phyloP scores from a whole-genome alignment of 306 rosid genomes.

The Pyrus communis region DNA sequence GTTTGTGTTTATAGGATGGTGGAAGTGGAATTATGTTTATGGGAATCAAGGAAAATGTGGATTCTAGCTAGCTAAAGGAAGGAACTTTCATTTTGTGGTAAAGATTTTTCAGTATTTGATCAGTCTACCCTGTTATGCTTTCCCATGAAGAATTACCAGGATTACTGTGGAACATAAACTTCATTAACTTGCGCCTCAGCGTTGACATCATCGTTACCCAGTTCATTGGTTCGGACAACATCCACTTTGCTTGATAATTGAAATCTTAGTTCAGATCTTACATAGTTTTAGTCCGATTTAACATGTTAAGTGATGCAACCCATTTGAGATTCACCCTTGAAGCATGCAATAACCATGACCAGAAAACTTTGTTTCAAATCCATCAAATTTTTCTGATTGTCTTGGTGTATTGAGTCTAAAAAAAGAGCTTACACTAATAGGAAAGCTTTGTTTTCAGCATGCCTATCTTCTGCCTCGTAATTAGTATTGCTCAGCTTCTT shows the following conservation, averaged over 20 bases:
- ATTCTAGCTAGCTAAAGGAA: neutral
- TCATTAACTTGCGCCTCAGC: neutral
- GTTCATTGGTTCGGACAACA: neutral
- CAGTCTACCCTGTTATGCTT: neutral
- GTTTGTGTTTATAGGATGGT: neutral
- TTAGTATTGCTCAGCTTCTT: neutral
- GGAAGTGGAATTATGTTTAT: neutral
- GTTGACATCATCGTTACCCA: neutral
- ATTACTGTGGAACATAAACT: neutral
- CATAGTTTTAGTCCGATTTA: neutral
- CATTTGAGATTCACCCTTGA: neutral
- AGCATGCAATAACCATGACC: neutral
- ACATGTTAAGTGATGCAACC: neutral
- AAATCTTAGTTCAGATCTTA: neutral
- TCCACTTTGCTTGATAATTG: neutral
- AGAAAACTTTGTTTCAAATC: neutral
- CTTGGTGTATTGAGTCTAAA: neutral
- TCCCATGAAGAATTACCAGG: neutral
- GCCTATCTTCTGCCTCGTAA: neutral
- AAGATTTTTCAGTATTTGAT: neutral
- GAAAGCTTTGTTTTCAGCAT: neutral
- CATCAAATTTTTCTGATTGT: neutral
- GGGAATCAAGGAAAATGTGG: neutral
- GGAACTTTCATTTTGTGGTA: neutral
- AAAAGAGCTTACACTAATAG: neutral